Evolutionary conservation across 352 stramenopile genomes (phyloP), one percentile per base, ranked within the genome.

Genomic region (Pythium dissotocum): DNA sequence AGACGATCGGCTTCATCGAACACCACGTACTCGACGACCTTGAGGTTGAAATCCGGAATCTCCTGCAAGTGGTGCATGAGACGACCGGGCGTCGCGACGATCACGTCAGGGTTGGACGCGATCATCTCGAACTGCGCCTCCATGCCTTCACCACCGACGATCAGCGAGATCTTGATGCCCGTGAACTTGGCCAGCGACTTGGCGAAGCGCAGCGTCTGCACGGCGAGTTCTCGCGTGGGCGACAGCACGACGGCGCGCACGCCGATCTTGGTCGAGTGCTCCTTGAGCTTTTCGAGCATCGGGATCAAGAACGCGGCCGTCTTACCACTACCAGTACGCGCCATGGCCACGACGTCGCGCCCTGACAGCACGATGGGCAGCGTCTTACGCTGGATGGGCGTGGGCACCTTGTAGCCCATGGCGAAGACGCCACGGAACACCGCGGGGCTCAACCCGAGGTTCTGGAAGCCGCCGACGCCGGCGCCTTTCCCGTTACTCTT

Each of bases 1-100:
- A 99, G 89, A 38, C 98, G 88, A 87, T 99, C 98, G 13, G 98
- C 98, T 76, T 99, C 98, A 73, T 99, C 98, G 72, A 99, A 98
- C 0, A 99, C 95, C 6, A 95, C 85, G 63, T 95, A 95, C 71
- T 98, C 89, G 35, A 98, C 86, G 26, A 75, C 69, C 63, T 95
- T 94, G 42, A 99, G 78, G 59, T 92, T 95, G 72, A 99, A 98
- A 66, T 98, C 93, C 7, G 89, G 83, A 62, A 98, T 97, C 75
- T 98, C 90, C 71, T 97, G 85, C 63, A 99, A 71, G 53, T 94
- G 85, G 75, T 99, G 95, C 85, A 98, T 97, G 18, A 99, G 78
- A 42, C 96, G 90, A 55, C 95, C 96, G 3, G 96, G 96, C 7
- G 96, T 99, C n/a, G 94, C 96, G 26, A 99, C 87, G 46, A 99